Evolutionary conservation across 768 basidiomycete species (phyloP).

Genomic region (Steccherinum ochraceum): DNA sequence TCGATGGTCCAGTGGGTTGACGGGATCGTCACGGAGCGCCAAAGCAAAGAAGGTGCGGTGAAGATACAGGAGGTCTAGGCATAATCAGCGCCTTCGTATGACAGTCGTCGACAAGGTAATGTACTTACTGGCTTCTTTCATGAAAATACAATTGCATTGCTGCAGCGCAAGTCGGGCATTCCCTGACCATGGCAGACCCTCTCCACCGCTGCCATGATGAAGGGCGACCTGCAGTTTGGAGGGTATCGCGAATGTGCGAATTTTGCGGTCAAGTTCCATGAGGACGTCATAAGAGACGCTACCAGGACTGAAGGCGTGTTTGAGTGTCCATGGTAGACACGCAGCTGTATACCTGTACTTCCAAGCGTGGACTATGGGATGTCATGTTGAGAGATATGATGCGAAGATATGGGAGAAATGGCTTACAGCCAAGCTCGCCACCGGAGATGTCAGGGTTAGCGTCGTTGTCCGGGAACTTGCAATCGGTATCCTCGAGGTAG

Average conservation of each 20-base stretch:
- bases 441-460: constrained; percentile 24
- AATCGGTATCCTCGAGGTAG: constrained; percentile 42
- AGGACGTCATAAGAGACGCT: constrained; percentile 32
- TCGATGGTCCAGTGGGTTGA: constrained; percentile 2
- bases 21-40: background rate
- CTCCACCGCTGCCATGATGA: constrained; percentile 21
- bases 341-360: constrained; percentile 38
- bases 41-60: constrained; percentile 22
- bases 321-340: constrained; percentile 37
- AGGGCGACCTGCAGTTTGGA: constrained; percentile 31
- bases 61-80: constrained; percentile 19
- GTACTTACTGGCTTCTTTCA: constrained; percentile 42
- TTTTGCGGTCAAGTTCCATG: constrained; percentile 40
- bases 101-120: background rate
- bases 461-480: constrained; percentile 43
- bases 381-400: background rate
- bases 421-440: constrained; percentile 40
- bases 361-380: constrained; percentile 26
- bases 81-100: background rate
- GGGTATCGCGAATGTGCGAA: constrained; percentile 40
- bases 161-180: constrained; percentile 35
- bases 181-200: constrained; percentile 30
- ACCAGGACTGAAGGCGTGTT: constrained; percentile 29
- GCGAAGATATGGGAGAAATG: background rate
- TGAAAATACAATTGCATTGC: constrained; percentile 36